Percentiles rank a stretch among this genome's conserved stretches.
Conservation (phyloP, 208 protist species). For the Hexamita inflata region DNA sequence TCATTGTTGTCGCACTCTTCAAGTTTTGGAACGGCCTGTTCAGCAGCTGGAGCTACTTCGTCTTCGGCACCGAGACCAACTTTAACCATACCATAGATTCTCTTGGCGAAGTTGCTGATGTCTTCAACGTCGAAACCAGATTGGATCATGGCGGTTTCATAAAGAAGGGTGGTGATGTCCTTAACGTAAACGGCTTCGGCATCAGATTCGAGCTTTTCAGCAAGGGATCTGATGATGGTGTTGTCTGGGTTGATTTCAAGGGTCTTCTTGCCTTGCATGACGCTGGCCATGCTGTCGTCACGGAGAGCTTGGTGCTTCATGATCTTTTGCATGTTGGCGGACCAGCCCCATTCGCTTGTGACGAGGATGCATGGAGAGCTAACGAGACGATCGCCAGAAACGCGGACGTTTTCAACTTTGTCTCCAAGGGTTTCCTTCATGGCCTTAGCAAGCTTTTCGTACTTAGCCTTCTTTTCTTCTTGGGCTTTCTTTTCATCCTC, state of each 20-base stretch:
- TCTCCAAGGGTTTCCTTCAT: slow-evolving; percentile 96
- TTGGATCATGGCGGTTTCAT: slow-evolving; percentile 83
- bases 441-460: slow-evolving; percentile 74
- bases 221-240: slow-evolving; percentile 77
- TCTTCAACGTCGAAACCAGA: slow-evolving; percentile 92
- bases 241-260: slow-evolving; percentile 92
- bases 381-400: slow-evolving; percentile 73
- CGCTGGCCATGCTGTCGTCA: slow-evolving; percentile 75
- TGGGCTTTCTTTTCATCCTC: slow-evolving; percentile 85
- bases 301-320: slow-evolving; percentile 95
- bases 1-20: slow-evolving; percentile 30
- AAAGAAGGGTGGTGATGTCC: slow-evolving; percentile 88
- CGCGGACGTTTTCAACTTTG: slow-evolving; percentile 88
- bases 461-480: slow-evolving; percentile 74
- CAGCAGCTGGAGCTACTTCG: neutral
- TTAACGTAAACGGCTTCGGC: slow-evolving; percentile 82
- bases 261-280: slow-evolving; percentile 95
- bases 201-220: slow-evolving; percentile 68
- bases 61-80: slow-evolving; percentile 65
- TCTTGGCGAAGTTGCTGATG: slow-evolving; percentile 65
- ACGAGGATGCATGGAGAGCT: slow-evolving; percentile 87
- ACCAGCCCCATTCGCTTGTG: slow-evolving; percentile 91
- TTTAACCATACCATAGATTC: slow-evolving; percentile 94
- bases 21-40: neutral
- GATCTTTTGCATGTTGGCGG: slow-evolving; percentile 96